Base-by-base conservation (phyloP, 257 asterid species). In the Ehretia macrophylla region DNA sequence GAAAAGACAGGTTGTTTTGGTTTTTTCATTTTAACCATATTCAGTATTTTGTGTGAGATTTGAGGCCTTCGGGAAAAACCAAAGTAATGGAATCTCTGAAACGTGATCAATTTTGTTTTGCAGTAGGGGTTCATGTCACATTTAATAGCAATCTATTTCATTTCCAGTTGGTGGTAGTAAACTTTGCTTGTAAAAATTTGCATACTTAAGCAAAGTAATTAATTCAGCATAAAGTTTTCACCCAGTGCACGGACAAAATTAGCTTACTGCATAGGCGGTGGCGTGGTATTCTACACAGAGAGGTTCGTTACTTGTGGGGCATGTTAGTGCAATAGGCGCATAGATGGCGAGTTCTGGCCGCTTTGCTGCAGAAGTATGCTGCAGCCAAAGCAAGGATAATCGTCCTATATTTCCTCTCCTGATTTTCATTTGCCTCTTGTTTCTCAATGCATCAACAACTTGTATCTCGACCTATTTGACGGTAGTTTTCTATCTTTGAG, bases 341-440 rank as follows among this genome's bases (percentile, higher is more conserved):
- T n/a, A 73, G 23, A 14, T 57, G 66, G 84, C 86, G 71, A 17
- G 57, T 67, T 83, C 85, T 63, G 67, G 49, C 65, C 80, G 81
- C 83, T 84, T 72, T 71, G 77, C 81, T 78, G 88, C 82, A 46
- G 16, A 37, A 60, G 59, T 10, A n/a, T n/a, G n/a, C n/a, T 70
- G 83, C 88, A 76, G 82, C 55, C 32, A 67, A 27, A 75, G 94
- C 88, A 78, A 59, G 4, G 8, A 75, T 2, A 77, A 65, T 22
- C 53, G 79, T 86, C 88, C 88, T 84, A 84, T 46, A 87, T 75
- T 53, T 42, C 20, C 18, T 47, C 14, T n/a, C 3, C 11, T 49
- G 54, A 27, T 27, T 1, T 27, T 27, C 35, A 1, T 27, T 27
- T 27, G 6, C 35, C 35, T 27, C 35, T 27, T 27, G 4, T 6